Conservation (phyloP, 805 yeast species). For the Ogataea saltuana region DNA sequence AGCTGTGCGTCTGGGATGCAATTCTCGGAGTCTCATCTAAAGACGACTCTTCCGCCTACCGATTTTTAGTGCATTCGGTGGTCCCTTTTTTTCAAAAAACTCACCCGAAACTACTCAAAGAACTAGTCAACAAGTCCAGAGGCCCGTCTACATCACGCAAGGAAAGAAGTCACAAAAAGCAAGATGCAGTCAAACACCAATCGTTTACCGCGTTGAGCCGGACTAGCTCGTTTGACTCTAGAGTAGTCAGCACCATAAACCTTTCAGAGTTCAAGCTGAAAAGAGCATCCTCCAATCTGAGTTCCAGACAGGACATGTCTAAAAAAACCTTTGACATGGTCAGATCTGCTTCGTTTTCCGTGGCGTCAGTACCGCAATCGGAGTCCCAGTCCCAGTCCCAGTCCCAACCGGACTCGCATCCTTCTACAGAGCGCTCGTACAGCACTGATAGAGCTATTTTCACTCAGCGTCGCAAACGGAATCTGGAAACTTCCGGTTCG, state of each 20-base stretch:
- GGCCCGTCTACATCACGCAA: conserved; percentile 30
- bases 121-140: conserved; percentile 29
- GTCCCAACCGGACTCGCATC: conserved; percentile 7
- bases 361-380: conserved; percentile 8
- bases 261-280: conserved; percentile 23
- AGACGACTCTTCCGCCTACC: conserved; percentile 31
- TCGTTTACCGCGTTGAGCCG: conserved; percentile 1
- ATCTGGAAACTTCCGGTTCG: conserved; percentile 10
- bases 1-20: conserved; percentile 37
- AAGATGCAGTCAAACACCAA: background rate
- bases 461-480: conserved; percentile 24
- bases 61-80: conserved; percentile 29
- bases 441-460: conserved; percentile 17
- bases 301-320: conserved; percentile 24
- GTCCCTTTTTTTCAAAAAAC: conserved; percentile 34
- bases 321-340: conserved; percentile 38
- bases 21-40: conserved; percentile 28
- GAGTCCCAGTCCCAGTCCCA: conserved; percentile 7
- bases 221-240: conserved; percentile 3
- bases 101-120: conserved; percentile 28
- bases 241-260: conserved; percentile 10
- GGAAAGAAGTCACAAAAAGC: conserved; percentile 6
- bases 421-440: background rate
- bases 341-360: conserved; percentile 25
- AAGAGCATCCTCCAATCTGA: conserved; percentile 28